Evolutionary conservation across 805 yeast genomes (phyloP), one percentile per base, ranked within the genome.

Genomic region (Scheffersomyces stipitis): DNA sequence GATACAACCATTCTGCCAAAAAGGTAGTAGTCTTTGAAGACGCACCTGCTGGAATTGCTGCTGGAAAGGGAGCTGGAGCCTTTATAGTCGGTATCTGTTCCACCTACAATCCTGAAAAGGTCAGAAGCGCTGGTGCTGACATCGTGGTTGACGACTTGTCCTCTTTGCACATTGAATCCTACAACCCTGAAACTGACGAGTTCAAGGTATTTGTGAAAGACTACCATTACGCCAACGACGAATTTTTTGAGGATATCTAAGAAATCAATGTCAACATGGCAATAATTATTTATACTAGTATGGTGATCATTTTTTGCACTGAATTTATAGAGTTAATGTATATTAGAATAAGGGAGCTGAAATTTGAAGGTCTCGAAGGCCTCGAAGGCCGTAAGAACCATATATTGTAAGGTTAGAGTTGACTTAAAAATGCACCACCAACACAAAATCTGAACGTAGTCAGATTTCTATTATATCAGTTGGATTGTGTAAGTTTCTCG

Each of bases 31-130:
- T 83, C 34, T 86, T 86, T 55, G 96, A 86, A 67, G 96, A 86
- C 58, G 95, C 95, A 31, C 91, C 89, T 41, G 90, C 93, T 33
- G 95, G 96, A 57, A 79, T 86, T 45, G 65, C 76, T 51, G 91
- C 95, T 27, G 95, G 95, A 56, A 78, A 80, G 57, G 85, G 75
- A 38, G 90, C 93, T 17, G 95, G 90, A 41, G 88, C 93, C 59
- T 72, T 76, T 56, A 83, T 85, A 42, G 79, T 86, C 50, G 96
- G 95, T 56, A 82, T 86, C 62, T 84, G 90, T 48, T 82, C 91
- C 43, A 80, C 93, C 37, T 85, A 83, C 62, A 80, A 75, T 46
- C 75, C 85, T 27, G 81, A 79, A 42, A 74, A 74, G 56, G 83
- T 86, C 41, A 75, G 80, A 63, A 76, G 71, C 37, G 77, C 86